Base-by-base conservation (phyloP, 2,329 filamentous ascomycete genomes). In the Microsporum ferrugineum region DNA sequence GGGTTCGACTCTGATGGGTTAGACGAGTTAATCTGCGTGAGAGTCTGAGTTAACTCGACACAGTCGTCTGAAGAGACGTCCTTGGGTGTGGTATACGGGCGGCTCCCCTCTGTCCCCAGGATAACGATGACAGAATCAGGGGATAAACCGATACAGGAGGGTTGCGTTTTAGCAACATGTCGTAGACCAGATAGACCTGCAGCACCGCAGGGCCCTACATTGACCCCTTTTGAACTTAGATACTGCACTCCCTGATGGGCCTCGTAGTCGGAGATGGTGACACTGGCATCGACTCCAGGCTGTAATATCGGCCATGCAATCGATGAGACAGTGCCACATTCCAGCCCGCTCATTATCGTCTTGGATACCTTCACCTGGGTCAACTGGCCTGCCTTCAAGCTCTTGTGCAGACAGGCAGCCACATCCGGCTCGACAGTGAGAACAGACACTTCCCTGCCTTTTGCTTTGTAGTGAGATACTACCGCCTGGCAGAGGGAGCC, bases 321-420 rank as follows among this genome's bases (percentile, higher is more conserved):
- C 0, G 76, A 76, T 0, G 86, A 88, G 0, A 88, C 78, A 0
- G 84, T 88, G 0, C 86, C 87, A 63, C 87, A 91, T 65, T 88
- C 84, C 75, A 91, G 82, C 0, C 87, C 88, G 43, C 80, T 79
- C 87, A 91, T 90, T 66, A 88, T 88, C 0, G 85, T 89, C 2
- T 81, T 73, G 0, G 75, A 76, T 0, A 86, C 88, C 5, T 70
- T 62, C 0, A 87, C 77, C 0, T 80, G 71, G 0, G 75, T 77
- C 2, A 79, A 72, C 39, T 77, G 66, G 0, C 81, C 82, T 0
- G 71, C 71, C 17, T 76, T 68, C 2, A 85, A 69, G 60, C 78
- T 82, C 12, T 74, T 68, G 43, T 75, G 71, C 38, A 85, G 67
- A 68, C 80, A 82, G 1, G 82, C 76, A 34, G 82, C 88, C 0